Base-by-base conservation (phyloP, 2,329 filamentous ascomycete species). In the Hypoxylon rubiginosum region DNA sequence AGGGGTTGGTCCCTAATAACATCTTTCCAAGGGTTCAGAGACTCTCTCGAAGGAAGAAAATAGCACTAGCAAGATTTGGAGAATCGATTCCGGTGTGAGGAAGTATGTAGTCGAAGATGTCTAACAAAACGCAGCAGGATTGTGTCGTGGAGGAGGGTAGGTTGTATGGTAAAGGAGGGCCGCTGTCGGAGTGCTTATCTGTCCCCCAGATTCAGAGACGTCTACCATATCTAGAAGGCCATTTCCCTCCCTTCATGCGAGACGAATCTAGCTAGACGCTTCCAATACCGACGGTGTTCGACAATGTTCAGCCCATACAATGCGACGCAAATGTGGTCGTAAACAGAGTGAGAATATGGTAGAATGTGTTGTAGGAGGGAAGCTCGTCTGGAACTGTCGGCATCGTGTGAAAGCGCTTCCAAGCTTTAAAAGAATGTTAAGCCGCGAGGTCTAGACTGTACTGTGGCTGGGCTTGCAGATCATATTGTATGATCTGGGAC, bases 171-270 rank as follows among this genome's bases (percentile, higher is more conserved):
- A 48, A 55, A 43, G 67, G 67, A 58, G 67, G 67, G 67, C 67
- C 67, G 67, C 49, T 69, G 61, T 69, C 67, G 67, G 67, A 67
- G 54, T 49, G 51, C 64, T 67, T 69, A 69, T 67, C 67, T 64
- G n/a, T 34, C 28, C 17, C 45, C 39, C 17, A 53, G 34, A 63
- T 57, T 49, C 57, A 50, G 45, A 62, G 41, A 64, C 46, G 50
- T 66, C 55, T 62, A 32, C 66, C 54, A 45, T 68, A 64, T 64
- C 30, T 10, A 64, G 61, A 61, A 67, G 39, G 45, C 54, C 28
- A 48, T 43, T 58, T 58, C 30, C 30, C 30, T 51, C 39, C 49
- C 53, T 34, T 46, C 30, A 52, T 64, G 53, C 51, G 30, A 17
- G 36, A 55, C 39, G n/a, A 54, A 57, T n/a, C 28, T 17, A 32